Base-by-base conservation (phyloP, 1,284 basidiomycete species). In the Ustilago esculenta region DNA sequence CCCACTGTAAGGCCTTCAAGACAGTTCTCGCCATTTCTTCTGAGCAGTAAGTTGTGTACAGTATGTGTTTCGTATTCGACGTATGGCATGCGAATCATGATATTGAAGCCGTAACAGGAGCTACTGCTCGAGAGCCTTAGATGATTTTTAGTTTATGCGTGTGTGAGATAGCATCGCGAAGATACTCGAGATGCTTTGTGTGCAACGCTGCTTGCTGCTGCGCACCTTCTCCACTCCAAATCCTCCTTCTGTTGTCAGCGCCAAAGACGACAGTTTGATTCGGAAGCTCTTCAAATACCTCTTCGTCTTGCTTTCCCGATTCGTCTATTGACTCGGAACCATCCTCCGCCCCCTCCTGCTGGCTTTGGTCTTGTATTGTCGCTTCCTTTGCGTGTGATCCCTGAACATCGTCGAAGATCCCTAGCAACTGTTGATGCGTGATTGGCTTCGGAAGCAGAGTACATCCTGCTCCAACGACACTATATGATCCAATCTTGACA, bases 231-330 rank as follows among this genome's bases (percentile, higher is more conserved):
- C 92, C 92, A 75, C 90, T 93, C 92, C 93, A 97, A 7, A 83
- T 85, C 37, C 92, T 84, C 43, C 89, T 85, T 60, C 90, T 88
- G 1, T 89, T 88, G 4, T 87, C 85, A 1, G 87, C 86, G 0
- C 92, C 93, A 76, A 90, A 94, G 3, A 95, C 85, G 5, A 91
- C 89, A 0, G 92, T 94, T 75, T 90, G 91, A 55, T 92, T 89
- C n/a, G 90, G 88, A 15, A 98, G 84, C 1, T 85, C 83, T 79
- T 95, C 78, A 17, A 42, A 52, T 5, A 54, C 27, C 20, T 53
- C 34, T 4, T 25, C 47, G 5, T 34, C 23, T 40, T 9, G 32
- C 33, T n/a, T 20, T 14, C 18, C 21, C 11, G 18, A 12, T 20
- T 21, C 12, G 4, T 24, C 14, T 24, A 15, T 35, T 36, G 39